A percentile compares a stretch with the other conserved stretches of the same genome.
Conservation (phyloP, 2,329 filamentous ascomycete species). For the Neodidymelliopsis sp. region DNA sequence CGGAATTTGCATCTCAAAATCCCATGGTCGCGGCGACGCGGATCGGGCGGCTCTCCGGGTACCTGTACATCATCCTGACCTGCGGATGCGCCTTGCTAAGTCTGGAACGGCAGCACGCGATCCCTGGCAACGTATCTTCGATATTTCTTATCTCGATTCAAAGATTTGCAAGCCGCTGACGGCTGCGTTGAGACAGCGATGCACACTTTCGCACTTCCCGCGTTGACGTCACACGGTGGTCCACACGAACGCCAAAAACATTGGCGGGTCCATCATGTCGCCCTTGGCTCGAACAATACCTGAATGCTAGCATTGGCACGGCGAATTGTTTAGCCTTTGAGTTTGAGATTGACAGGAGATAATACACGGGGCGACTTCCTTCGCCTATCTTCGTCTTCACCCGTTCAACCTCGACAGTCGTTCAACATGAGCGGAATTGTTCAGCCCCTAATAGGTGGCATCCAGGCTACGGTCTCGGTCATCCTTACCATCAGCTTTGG, state of each 20-base stretch:
- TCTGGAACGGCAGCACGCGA: conserved; percentile 10
- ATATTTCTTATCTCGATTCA: neutral
- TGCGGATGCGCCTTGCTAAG: conserved; percentile 10
- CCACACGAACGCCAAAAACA: conserved; percentile 15
- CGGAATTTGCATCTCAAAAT: conserved; percentile 7
- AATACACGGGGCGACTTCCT: neutral
- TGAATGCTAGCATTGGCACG: conserved; percentile 16
- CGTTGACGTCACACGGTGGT: conserved; percentile 14
- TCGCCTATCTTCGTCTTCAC: neutral
- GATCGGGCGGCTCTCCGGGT: conserved; percentile 13
- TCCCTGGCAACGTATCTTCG: conserved; percentile 1
- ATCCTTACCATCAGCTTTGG: conserved; percentile 63
- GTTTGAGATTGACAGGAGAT: neutral
- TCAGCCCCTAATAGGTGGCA: conserved; percentile 58
- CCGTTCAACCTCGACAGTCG: neutral
- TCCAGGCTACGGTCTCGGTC: conserved; percentile 64
- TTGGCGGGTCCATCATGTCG: conserved; percentile 3
- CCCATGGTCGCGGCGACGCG: conserved; percentile 12
- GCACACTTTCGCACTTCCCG: conserved; percentile 2
- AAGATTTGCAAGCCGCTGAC: neutral
- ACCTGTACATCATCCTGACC: conserved; percentile 12
- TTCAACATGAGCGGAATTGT: conserved; percentile 17
- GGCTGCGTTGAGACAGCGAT: neutral
- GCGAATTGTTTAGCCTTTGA: neutral
- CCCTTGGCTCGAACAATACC: conserved; percentile 14